A percentile compares a stretch with the other conserved stretches of the same genome.
These are phyloP conservation scores for Cladobotryum protrusum DNA, from an alignment of 2,329 filamentous ascomycete genomes.

Conservation along the genomic window DNA sequence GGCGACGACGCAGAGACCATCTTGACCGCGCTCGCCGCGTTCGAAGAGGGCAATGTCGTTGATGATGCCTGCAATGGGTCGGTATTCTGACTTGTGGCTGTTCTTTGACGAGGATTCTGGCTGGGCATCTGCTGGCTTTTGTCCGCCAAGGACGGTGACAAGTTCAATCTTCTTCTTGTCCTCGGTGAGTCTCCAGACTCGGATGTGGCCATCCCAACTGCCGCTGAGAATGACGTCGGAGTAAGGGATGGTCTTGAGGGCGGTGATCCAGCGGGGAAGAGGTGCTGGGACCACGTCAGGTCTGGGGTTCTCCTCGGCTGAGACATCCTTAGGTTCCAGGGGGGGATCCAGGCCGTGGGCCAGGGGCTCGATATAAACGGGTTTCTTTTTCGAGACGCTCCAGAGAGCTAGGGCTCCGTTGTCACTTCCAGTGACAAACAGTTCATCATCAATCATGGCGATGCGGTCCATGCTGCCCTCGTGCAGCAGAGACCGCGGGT, in stretches of 20 bases:
- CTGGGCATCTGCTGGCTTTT: not conserved
- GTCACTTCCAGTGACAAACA: constrained; percentile 89
- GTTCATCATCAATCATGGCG: constrained; percentile 79
- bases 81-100: constrained; percentile 13
- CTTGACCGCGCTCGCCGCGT: constrained; percentile 66
- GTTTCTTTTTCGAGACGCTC: constrained; percentile 92
- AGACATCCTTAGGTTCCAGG: constrained; percentile 60
- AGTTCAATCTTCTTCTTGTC: constrained; percentile 75
- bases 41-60: constrained; percentile 89
- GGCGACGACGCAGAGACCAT: constrained; percentile 77
- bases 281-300: constrained; percentile 54
- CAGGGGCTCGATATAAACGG: constrained; percentile 69
- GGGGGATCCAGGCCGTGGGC: constrained; percentile 81
- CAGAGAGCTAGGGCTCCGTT: constrained; percentile 83
- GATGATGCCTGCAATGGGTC: constrained; percentile 63
- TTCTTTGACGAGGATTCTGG: not conserved
- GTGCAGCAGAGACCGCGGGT: constrained; percentile 50
- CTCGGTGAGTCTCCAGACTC: constrained; percentile 77
- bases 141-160: constrained; percentile 57
- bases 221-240: constrained; percentile 86
- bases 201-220: constrained; percentile 82
- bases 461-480: constrained; percentile 90
- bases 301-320: constrained; percentile 62
- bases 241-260: constrained; percentile 77
- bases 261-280: constrained; percentile 83